A percentile compares a stretch with the other conserved stretches of the same genome.
These are phyloP conservation scores for Pseudopithomyces maydicus DNA, from an alignment of 2,329 filamentous ascomycete species.

Conservation along the genomic window DNA sequence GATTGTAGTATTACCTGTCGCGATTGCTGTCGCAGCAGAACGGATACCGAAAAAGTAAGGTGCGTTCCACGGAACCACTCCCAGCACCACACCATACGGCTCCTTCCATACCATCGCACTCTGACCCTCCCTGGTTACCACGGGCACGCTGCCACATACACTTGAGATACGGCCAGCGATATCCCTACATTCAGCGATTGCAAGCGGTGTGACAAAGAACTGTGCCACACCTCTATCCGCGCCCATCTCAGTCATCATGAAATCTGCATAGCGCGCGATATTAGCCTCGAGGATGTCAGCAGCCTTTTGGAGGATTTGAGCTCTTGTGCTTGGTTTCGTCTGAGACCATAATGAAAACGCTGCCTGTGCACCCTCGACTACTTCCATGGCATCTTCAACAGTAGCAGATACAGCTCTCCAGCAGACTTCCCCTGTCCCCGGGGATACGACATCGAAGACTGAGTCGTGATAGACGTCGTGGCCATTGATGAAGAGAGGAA, in stretches of 20 bases:
- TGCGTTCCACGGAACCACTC: conserved; percentile 73
- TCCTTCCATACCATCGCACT: conserved; percentile 70
- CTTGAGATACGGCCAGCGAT: conserved; percentile 52
- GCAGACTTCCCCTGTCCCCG: conserved; percentile 58
- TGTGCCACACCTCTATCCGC: conserved; percentile 41
- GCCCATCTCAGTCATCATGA: conserved; percentile 63
- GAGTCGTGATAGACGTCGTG: conserved; percentile 49
- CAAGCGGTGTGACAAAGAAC: conserved; percentile 40
- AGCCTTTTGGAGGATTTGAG: conserved; percentile 71
- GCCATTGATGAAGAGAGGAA: conserved; percentile 52
- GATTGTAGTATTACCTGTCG: conserved; percentile 53
- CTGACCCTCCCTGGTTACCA: conserved; percentile 51
- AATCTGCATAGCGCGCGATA: conserved; percentile 62
- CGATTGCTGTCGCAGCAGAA: conserved; percentile 57
- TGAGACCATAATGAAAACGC: conserved; percentile 71
- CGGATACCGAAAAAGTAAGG: conserved; percentile 46
- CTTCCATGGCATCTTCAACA: conserved; percentile 58
- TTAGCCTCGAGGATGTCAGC: conserved; percentile 65
- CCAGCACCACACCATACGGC: conserved; percentile 76
- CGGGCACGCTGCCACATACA: conserved; percentile 54
- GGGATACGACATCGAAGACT: conserved; percentile 48
- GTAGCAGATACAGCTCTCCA: conserved; percentile 61
- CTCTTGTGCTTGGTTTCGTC: conserved; percentile 62
- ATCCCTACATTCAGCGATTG: conserved; percentile 51
- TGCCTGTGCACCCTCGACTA: conserved; percentile 61